A percentile compares a stretch with the other conserved stretches of the same genome.
Evolutionary conservation across 306 rosid species (phyloP).

Genomic region (Astragalus glycyphyllos): DNA sequence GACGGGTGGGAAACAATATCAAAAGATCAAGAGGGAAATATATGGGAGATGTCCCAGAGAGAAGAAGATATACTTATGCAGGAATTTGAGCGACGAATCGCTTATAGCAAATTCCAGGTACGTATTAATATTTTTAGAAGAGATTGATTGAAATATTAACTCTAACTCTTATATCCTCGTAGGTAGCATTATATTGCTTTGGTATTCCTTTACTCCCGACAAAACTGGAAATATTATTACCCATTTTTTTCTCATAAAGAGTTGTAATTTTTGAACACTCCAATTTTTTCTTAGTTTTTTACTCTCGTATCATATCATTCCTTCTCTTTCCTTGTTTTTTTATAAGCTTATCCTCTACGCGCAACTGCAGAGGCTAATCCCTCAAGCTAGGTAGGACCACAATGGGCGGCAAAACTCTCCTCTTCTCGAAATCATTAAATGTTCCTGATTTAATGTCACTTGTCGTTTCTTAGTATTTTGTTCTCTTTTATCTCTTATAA

Average conservation of each 20-base stretch:
- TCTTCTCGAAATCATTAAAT: conserved; percentile 1
- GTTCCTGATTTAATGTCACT: conserved; percentile 8
- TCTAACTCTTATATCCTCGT: conserved; percentile 26
- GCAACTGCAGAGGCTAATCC: too few relatives aligned
- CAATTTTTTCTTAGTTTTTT: too few relatives aligned
- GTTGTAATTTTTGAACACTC: too few relatives aligned
- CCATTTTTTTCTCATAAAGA: too few relatives aligned
- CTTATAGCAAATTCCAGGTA: conserved; percentile 96
- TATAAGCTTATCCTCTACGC: too few relatives aligned
- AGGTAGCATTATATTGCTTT: conserved; percentile 3
- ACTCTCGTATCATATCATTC: too few relatives aligned
- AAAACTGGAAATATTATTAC: too few relatives aligned
- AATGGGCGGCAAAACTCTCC: too few relatives aligned
- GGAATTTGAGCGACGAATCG: conserved; percentile 91
- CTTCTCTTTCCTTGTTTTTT: too few relatives aligned
- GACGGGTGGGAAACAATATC: conserved; percentile 97
- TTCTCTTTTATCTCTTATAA: conserved; percentile 7
- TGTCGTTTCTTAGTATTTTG: conserved; percentile 8
- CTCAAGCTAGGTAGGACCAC: too few relatives aligned
- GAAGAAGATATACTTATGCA: conserved; percentile 96
- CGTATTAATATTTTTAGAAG: too few relatives aligned
- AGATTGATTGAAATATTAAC: conserved; percentile 1
- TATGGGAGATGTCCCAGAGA: conserved; percentile 98
- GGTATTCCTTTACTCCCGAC: too few relatives aligned
- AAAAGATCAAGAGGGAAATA: conserved; percentile 72